These are phyloP conservation scores for Infundibulicybe gibba DNA, from an alignment of 768 basidiomycete genomes.

Conservation along the genomic window DNA sequence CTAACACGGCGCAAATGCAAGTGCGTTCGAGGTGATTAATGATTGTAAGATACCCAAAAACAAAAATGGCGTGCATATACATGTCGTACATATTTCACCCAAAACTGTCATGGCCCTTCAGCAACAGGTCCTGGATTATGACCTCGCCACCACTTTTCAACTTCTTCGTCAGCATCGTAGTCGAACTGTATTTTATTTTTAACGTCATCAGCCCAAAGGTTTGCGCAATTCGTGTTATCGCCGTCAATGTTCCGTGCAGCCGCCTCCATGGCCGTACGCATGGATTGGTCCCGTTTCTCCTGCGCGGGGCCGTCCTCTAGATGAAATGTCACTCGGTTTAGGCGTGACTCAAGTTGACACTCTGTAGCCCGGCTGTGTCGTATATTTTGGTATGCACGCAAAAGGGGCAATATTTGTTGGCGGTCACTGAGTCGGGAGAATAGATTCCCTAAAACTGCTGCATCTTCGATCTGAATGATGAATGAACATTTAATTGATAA, in stretches of 20 bases:
- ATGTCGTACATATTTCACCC: too few species aligned
- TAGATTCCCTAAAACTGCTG: slow-evolving; percentile 45
- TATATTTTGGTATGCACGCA: slow-evolving; percentile 50
- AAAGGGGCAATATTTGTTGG: slow-evolving; percentile 40
- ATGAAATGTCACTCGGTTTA: slow-evolving; percentile 55
- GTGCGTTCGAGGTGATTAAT: too few species aligned
- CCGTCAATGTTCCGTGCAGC: slow-evolving; percentile 23
- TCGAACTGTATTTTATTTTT: slow-evolving; percentile 45
- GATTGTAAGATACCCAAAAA: too few species aligned
- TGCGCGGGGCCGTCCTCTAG: slow-evolving; percentile 56
- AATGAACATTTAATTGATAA: not conserved
- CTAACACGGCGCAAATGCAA: too few species aligned
- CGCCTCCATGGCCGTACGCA: slow-evolving; percentile 45
- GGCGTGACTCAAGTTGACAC: slow-evolving; percentile 45
- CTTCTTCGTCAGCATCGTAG: slow-evolving; percentile 53
- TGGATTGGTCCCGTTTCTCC: slow-evolving; percentile 43
- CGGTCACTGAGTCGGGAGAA: slow-evolving; percentile 42
- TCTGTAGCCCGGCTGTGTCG: slow-evolving; percentile 45
- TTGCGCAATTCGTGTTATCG: slow-evolving; percentile 26
- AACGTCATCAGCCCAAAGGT: slow-evolving; percentile 53
- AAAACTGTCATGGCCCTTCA: too few species aligned
- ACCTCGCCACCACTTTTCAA: slow-evolving; percentile 42
- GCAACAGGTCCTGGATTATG: too few species aligned
- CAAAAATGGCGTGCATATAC: too few species aligned
- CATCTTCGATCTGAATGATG: slow-evolving; percentile 41